Conservation (phyloP, 768 basidiomycete genomes). For the Crucibulum laeve region DNA sequence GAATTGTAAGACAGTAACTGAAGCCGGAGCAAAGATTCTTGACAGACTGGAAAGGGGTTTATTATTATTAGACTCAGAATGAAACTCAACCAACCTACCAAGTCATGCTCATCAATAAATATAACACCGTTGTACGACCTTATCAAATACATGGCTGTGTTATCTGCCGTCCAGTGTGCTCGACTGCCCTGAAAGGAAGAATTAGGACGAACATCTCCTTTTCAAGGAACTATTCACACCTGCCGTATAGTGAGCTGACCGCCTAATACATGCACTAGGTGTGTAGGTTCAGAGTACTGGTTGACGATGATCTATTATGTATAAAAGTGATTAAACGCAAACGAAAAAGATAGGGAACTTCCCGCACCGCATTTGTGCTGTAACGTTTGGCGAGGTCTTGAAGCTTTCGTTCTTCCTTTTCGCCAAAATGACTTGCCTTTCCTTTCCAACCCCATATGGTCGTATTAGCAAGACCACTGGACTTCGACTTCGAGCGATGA, state of each 20-base stretch:
- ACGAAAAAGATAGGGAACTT: background rate
- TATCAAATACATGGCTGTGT: constrained; percentile 78
- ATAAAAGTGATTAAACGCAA: constrained; percentile 2
- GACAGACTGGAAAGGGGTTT: constrained; percentile 39
- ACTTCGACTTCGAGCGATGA: constrained; percentile 61
- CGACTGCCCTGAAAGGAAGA: constrained; percentile 54
- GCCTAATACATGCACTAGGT: constrained; percentile 61
- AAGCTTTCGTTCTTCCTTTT: constrained; percentile 62
- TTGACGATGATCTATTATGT: constrained; percentile 35
- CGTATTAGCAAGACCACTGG: constrained; percentile 63
- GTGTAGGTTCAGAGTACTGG: constrained; percentile 62
- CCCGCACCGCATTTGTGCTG: constrained; percentile 56
- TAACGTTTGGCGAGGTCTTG: constrained; percentile 72
- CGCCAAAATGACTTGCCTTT: constrained; percentile 43
- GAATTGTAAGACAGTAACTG: constrained; percentile 71
- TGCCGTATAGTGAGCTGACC: constrained; percentile 73
- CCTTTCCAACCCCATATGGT: constrained; percentile 80
- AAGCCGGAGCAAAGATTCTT: constrained; percentile 80
- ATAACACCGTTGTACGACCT: constrained; percentile 46
- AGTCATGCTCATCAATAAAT: constrained; percentile 67
- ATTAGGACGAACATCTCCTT: background rate
- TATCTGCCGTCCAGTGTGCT: constrained; percentile 72
- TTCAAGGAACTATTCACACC: constrained; percentile 30
- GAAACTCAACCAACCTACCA: constrained; percentile 36
- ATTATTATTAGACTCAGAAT: constrained; percentile 4